These are phyloP conservation scores for Penicillium canariense DNA, from an alignment of 495 filamentous ascomycete genomes.

Conservation along the genomic window DNA sequence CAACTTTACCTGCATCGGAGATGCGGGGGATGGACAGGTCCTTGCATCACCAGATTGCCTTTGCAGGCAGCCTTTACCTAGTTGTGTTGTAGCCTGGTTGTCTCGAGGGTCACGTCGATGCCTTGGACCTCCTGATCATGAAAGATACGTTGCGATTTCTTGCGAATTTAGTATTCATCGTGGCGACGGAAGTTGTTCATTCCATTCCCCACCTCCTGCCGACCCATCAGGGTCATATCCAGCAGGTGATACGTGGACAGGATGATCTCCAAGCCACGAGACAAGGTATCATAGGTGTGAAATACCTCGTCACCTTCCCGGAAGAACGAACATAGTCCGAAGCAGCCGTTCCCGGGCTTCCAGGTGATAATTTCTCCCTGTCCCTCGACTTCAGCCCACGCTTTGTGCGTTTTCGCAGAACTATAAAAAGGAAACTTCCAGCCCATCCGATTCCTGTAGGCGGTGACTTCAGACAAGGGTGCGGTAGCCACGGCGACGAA, in stretches of 20 bases:
- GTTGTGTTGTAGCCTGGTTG: too few relatives aligned
- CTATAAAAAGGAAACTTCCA: constrained; percentile 47
- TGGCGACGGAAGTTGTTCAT: constrained; percentile 17
- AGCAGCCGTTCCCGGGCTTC: constrained; percentile 30
- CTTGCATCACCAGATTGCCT: too few relatives aligned
- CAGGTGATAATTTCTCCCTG: constrained; percentile 22
- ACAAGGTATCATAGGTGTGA: constrained; percentile 42
- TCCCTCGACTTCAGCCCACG: constrained; percentile 21
- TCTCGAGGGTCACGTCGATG: too few relatives aligned
- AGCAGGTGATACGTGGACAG: constrained; percentile 27
- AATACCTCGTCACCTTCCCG: constrained; percentile 33
- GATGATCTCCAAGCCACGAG: constrained; percentile 34
- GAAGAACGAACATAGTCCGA: constrained; percentile 40
- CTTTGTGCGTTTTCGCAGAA: constrained; percentile 20
- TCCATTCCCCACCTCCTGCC: constrained; percentile 28
- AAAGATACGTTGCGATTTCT: too few relatives aligned
- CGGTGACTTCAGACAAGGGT: constrained; percentile 32
- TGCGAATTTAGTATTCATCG: constrained; percentile 26
- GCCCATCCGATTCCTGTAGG: constrained; percentile 36
- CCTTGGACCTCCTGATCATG: too few relatives aligned
- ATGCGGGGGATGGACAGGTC: too few relatives aligned
- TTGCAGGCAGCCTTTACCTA: too few relatives aligned
- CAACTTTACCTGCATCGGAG: too few relatives aligned
- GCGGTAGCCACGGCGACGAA: constrained; percentile 40
- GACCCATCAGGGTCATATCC: constrained; percentile 27